Evolutionary conservation across 1,284 basidiomycete genomes (phyloP).

Genomic region (Anthracocystis setariae): DNA sequence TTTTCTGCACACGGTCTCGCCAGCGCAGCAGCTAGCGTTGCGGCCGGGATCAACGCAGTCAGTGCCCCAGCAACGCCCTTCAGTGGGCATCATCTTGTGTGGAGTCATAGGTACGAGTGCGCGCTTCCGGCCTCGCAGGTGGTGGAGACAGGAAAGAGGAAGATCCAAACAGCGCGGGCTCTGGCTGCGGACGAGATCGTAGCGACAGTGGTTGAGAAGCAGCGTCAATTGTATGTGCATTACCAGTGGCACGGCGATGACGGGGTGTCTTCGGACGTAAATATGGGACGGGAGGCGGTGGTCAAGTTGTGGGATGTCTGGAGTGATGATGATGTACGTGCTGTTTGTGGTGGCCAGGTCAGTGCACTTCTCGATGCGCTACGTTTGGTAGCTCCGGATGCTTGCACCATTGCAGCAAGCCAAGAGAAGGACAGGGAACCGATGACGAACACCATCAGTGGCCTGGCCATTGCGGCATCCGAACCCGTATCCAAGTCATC

Average conservation of each 20-base stretch:
- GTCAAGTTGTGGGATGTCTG: conserved; percentile 45
- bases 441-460: not conserved
- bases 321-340: conserved; percentile 35
- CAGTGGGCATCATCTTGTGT: conserved; percentile 37
- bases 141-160: conserved; percentile 26
- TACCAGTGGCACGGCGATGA: conserved; percentile 44
- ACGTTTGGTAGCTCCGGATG: conserved; percentile 27
- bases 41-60: conserved; percentile 4
- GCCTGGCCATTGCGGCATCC: not conserved
- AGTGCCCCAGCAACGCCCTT: conserved; percentile 28
- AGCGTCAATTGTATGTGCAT: conserved; percentile 40
- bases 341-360: conserved; percentile 32
- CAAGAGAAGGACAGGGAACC: not conserved
- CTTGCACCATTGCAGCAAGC: not conserved
- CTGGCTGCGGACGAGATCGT: conserved; percentile 35
- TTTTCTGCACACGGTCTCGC: not conserved
- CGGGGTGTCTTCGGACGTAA: conserved; percentile 10
- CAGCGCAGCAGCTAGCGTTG: not conserved
- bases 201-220: conserved; percentile 31
- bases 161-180: conserved; percentile 31
- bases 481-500: not conserved
- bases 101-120: conserved; percentile 41
- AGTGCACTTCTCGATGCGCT: conserved; percentile 28
- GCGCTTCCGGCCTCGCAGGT: conserved; percentile 24
- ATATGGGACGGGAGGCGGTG: conserved; percentile 24